Evolutionary conservation across 169 alveolate genomes (phyloP), one percentile per base, ranked within the genome.

Genomic region (Plasmodium falciparum): DNA sequence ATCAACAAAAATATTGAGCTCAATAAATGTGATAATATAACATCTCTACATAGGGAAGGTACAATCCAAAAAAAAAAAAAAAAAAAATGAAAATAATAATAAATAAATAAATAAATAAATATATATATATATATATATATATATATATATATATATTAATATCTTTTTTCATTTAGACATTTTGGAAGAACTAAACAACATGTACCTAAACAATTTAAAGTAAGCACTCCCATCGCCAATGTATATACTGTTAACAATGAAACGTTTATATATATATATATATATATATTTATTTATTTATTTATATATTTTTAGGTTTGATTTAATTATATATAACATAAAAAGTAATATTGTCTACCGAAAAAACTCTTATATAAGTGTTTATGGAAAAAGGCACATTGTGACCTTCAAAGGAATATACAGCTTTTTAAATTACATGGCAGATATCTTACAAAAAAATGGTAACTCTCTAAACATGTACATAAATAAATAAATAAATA

Each of bases 381-480:
- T 50, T 7, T 76, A 76, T 24, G 89, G 89, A 43, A 76, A 76
- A 45, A 76, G 89, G 26, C 45, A 76, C 58, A n/a, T 54, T n/a
- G 89, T 59, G 13, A 47, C 89, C 26, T 76, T 76, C 67, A 76
- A 76, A 73, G 89, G 89, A 22, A 45, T 76, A 22, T 76, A 76
- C 52, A 76, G 67, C 7, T 69, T 65, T 29, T 50, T 76, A 59
- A 39, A 29, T 24, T 66, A 2, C 56, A 69, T 76, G 26, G 7
- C 75, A 8, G 73, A 76, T 43, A 50, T 76, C 8, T 20, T 76
- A 61, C 89, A 76, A 56, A 69, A 50, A 58, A 58, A 58, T 13
- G 89, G 89, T 76, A 26, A 65, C 9, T 11, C 47, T 39, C 9
- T 5, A 39, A 33, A 39, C 47, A 39, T 39, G 11, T 39, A 39